Conservation (phyloP, 2,329 filamentous ascomycete genomes). For the Beauveria varroae region DNA sequence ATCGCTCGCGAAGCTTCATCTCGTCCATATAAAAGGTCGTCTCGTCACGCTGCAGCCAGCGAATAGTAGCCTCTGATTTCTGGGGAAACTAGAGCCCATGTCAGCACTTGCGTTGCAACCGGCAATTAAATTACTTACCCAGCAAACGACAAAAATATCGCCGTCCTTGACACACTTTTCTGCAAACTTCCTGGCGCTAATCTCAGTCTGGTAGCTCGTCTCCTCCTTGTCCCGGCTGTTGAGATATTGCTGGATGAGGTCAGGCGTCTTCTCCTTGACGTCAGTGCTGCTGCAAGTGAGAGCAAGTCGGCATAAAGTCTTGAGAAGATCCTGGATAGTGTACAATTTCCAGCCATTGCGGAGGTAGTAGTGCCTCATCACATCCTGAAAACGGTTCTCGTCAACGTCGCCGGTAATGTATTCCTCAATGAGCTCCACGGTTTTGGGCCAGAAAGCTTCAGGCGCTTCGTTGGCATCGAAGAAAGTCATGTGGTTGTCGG, state of each 20-base stretch:
- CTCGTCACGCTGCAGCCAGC: constrained; percentile 60
- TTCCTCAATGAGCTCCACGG: constrained; percentile 78
- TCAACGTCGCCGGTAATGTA: constrained; percentile 78
- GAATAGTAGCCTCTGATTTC: constrained; percentile 61
- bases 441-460: constrained; percentile 76
- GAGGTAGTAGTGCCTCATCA: constrained; percentile 84
- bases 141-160: constrained; percentile 84
- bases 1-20: constrained; percentile 72
- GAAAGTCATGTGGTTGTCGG: constrained; percentile 71
- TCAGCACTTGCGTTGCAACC: constrained; percentile 23
- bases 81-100: constrained; percentile 51
- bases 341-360: constrained; percentile 90
- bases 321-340: constrained; percentile 82
- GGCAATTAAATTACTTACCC: constrained; percentile 55
- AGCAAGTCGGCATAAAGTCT: constrained; percentile 71
- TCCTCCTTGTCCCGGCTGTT: constrained; percentile 73
- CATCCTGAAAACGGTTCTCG: constrained; percentile 77
- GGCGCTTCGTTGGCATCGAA: constrained; percentile 56
- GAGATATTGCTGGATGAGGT: constrained; percentile 83
- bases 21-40: constrained; percentile 83
- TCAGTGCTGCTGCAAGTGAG: constrained; percentile 79
- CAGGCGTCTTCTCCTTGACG: constrained; percentile 84
- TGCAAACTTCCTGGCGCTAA: constrained; percentile 82
- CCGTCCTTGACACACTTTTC: constrained; percentile 90
- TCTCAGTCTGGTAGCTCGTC: constrained; percentile 84